Evolutionary conservation across 805 yeast species (phyloP), one percentile per base, ranked within the genome.

Genomic region (Candida qinlingensis): DNA sequence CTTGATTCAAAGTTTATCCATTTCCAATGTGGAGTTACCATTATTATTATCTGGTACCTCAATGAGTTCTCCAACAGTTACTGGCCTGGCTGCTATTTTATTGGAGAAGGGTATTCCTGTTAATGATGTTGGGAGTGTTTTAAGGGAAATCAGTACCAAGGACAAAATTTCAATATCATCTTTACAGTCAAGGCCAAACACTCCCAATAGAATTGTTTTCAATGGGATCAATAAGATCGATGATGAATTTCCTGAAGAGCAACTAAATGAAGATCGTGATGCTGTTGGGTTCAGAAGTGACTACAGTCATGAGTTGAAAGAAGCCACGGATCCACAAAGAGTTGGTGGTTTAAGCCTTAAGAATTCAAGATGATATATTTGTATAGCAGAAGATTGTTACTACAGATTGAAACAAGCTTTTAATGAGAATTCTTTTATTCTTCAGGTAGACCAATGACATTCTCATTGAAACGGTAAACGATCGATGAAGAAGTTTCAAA

Each of bases 31-130:
- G 6, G 54, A 55, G 12, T 39, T 39, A 4, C 56, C 66, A 3
- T 50, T 61, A 7, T 52, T 56, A 6, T 68, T 81, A 57, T 79
- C 89, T 3, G 95, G 95, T 1, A 87, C 94, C 0, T 87, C 94
- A 4, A 86, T 86, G 94, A 81, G 92, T 3, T 68, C 91, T 3
- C 95, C 95, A 0, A 72, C 77, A 6, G 82, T 84, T n/a, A 71
- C 87, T 2, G 95, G 95, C 0, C 54, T 82, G 38, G 76, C 72
- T 13, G 85, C 85, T 0, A 69, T 77, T 37, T 57, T 82, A 37
- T 59, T 85, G 44, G 75, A 80, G 34, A 66, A 69, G 25, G 88
- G 88, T 1, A 57, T 78, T 1, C 52, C 63, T 0, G 68, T 75
- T 0, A 60, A 57, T 0, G 73, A 76, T 7, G 59, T 85, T 12